Conservation (phyloP, 495 filamentous ascomycete genomes). For the Podospora conica region DNA sequence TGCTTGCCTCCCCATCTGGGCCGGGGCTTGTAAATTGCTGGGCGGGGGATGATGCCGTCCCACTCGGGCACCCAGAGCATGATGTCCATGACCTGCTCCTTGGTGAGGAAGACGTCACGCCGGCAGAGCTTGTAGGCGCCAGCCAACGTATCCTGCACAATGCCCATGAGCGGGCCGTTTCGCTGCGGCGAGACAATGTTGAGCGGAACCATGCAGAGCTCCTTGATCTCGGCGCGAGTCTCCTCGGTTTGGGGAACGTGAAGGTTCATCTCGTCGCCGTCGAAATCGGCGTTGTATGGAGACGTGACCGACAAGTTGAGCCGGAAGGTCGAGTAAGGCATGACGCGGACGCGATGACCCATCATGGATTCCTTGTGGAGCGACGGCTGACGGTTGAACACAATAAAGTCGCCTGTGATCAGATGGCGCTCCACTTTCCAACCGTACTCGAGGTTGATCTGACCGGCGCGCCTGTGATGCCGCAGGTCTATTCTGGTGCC, state of each 20-base stretch:
- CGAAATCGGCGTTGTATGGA: slow-evolving; percentile 98
- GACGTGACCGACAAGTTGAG: slow-evolving; percentile 96
- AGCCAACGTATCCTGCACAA: slow-evolving; percentile 94
- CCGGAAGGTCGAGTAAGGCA: slow-evolving; percentile 98
- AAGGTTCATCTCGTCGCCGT: slow-evolving; percentile 98
- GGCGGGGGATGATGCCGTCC: slow-evolving; percentile 89
- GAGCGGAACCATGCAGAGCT: slow-evolving; percentile 91
- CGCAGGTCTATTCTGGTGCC: slow-evolving; percentile 91
- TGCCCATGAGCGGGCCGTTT: slow-evolving; percentile 97
- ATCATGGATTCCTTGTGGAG: slow-evolving; percentile 99
- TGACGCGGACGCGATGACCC: slow-evolving; percentile 93
- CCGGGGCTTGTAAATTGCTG: slow-evolving; percentile 83
- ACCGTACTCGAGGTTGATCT: slow-evolving; percentile 81
- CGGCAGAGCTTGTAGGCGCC: slow-evolving; percentile 96
- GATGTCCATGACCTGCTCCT: slow-evolving; percentile 88
- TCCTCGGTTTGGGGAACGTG: slow-evolving; percentile 98
- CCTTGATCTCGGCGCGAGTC: slow-evolving; percentile 82
- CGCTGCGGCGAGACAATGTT: slow-evolving; percentile 98
- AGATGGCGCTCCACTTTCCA: slow-evolving; percentile 98
- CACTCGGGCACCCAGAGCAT: slow-evolving; percentile 96
- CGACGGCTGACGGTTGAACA: slow-evolving; percentile 98
- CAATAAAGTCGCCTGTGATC: slow-evolving; percentile 91
- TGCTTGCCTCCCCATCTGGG: slow-evolving; percentile 99
- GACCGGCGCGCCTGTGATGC: slow-evolving; percentile 77
- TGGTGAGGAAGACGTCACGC: slow-evolving; percentile 82